A percentile compares a stretch with the other conserved stretches of the same genome.
phyloP scores from a whole-genome alignment of 805 yeast species.

The Ogataea wickerhamii region DNA sequence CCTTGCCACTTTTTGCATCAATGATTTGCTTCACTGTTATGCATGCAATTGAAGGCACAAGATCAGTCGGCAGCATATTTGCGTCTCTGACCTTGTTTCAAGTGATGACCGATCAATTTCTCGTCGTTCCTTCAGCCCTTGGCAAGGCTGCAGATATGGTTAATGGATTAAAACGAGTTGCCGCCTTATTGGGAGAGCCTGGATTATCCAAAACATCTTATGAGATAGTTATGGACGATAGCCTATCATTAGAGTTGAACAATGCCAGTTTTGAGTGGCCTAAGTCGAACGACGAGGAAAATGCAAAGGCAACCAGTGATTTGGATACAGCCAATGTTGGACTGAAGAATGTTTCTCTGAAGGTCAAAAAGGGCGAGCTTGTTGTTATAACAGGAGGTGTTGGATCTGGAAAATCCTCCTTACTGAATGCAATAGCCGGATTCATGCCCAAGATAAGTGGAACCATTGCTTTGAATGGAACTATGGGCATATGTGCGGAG shows the following conservation, averaged over 20 bases:
- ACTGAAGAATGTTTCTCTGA: slow-evolving; percentile 2
- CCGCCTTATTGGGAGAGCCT: slow-evolving; percentile 44
- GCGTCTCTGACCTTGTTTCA: slow-evolving; percentile 66
- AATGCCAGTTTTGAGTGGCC: slow-evolving; percentile 70
- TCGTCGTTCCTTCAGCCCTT: slow-evolving; percentile 66
- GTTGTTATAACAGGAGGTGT: too few species aligned
- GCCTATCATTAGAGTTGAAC: slow-evolving; percentile 45
- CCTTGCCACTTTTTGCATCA: slow-evolving; percentile 64
- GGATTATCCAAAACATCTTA: slow-evolving; percentile 34
- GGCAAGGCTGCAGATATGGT: slow-evolving; percentile 63
- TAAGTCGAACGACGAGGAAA: slow-evolving; percentile 32
- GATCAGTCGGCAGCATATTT: slow-evolving; percentile 59
- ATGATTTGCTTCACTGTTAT: slow-evolving; percentile 50
- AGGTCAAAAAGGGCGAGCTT: too few species aligned
- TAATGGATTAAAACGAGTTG: slow-evolving; percentile 57
- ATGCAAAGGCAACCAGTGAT: background rate
- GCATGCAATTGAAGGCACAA: slow-evolving; percentile 32
- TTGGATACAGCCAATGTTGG: background rate
- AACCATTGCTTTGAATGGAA: slow-evolving; percentile 48
- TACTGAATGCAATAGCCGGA: slow-evolving; percentile 69
- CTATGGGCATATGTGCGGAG: slow-evolving; percentile 49
- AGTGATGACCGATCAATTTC: slow-evolving; percentile 56
- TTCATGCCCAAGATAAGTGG: slow-evolving; percentile 60
- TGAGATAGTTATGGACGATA: slow-evolving; percentile 20
- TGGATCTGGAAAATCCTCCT: slow-evolving; percentile 77